These are phyloP conservation scores for Knoxdaviesia capensis DNA, from an alignment of 2,329 filamentous ascomycete genomes.

Conservation along the genomic window DNA sequence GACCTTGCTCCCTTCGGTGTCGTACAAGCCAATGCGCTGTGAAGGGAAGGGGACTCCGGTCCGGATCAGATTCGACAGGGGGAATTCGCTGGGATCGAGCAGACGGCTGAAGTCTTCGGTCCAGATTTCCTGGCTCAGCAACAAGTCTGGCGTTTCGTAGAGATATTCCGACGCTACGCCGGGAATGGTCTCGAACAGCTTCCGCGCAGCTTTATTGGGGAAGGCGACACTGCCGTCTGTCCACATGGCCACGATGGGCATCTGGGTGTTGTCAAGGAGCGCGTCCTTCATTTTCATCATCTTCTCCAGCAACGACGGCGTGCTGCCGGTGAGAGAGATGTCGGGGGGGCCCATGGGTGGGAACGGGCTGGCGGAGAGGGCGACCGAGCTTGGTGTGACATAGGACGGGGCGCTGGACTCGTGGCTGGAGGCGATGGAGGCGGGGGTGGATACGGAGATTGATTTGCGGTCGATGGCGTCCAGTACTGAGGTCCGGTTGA, in stretches of 20 bases:
- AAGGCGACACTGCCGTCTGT: conserved; percentile 56
- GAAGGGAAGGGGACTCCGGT: conserved; percentile 39
- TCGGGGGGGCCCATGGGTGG: conserved; percentile 47
- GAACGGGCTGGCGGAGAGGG: conserved; percentile 37
- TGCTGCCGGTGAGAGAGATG: conserved; percentile 28
- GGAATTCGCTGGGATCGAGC: conserved; percentile 39
- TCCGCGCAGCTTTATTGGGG: conserved; percentile 45
- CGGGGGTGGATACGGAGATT: too few species aligned
- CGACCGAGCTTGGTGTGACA: too few species aligned
- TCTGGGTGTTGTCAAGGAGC: conserved; percentile 51
- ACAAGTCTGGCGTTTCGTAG: too few species aligned
- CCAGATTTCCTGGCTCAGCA: conserved; percentile 40
- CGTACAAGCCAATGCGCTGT: conserved; percentile 41
- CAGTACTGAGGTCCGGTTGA: neutral
- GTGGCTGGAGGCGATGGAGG: too few species aligned
- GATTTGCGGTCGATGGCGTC: too few species aligned
- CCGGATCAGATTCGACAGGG: conserved; percentile 42
- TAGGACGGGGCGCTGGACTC: too few species aligned
- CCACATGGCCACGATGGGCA: conserved; percentile 66
- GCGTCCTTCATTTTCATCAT: conserved; percentile 59
- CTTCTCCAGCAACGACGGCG: conserved; percentile 51
- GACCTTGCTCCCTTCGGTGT: conserved; percentile 27
- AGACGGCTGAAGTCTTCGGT: conserved; percentile 42
- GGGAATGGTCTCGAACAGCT: conserved; percentile 24
- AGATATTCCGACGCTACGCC: too few species aligned